Evolutionary conservation across 257 asterid species (phyloP), one percentile per base, ranked within the genome.

Genomic region (Solanum lignicaule): DNA sequence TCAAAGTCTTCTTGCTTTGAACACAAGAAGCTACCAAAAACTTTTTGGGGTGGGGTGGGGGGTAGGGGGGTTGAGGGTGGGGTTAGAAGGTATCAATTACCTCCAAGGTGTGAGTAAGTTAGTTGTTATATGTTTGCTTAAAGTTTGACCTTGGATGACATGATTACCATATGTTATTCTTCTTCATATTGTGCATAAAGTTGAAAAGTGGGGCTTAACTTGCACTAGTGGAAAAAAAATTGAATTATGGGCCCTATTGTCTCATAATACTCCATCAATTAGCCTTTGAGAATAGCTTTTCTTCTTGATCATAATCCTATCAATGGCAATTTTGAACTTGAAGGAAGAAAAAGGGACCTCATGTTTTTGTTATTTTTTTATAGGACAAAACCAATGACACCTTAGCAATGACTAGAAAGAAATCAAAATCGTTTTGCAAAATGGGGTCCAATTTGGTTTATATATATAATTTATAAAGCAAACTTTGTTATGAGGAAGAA

Each of bases 211-310:
- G 93, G 92, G 92, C 84, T 90, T 92, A 87, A 85, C 91, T 91
- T 93, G 94, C 93, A 90, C 91, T 83, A 90, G 90, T 88, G 93
- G 89, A 91, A 93, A 93, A 29, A 29, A 14, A 11, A 2, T n/a
- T 9, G 93, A 87, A 83, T 75, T 89, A 88, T 92, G 96, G 94
- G 93, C 87, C 94, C 92, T 82, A 52, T 87, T 89, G 94, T 92
- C 90, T 90, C 92, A 90, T 89, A 86, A 90, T 89, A 91, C 87
- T 91, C 92, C 92, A 93, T 92, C 91, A 92, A 90, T 93, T 89
- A 90, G 79, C 90, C 91, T 90, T 88, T 87, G 89, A 81, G 91
- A 48, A 60, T 85, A 87, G 91, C 90, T 88, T 92, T 92, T 78
- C 23, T 92, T 66, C 32, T 87, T 88, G 90, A 93, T 91, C 93